Base-by-base conservation (phyloP, 176 grass and related monocot species). In the Oryza glumipatula region DNA sequence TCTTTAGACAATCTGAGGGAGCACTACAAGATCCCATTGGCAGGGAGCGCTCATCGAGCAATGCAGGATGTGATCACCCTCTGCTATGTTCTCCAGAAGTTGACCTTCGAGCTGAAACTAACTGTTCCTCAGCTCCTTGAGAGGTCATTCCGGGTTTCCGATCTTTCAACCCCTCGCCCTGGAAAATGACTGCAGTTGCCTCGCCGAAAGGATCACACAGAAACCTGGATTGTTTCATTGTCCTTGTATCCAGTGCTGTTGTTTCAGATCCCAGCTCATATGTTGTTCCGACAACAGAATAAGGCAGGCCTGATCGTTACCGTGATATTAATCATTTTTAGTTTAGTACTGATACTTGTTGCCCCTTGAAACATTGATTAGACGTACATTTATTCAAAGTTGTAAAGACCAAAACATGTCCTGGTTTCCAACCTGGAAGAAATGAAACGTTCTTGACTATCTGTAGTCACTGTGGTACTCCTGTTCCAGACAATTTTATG, bases 61-160 rank as follows among this genome's bases (percentile, higher is more conserved):
- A 95, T 92, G 90, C 85, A 68, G 72, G 93, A 95, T 81, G 93
- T 95, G 12, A 92, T 67, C 9, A 88, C 86, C n/a, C 72, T 95
- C 16, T 88, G 88, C 67, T 86, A 90, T 68, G 90, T 92, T 21
- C 85, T 95, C 67, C 90, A 92, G 90, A 95, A 89, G 86, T 58
- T 95, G 77, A 88, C 88, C 11, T 90, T 90, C 65, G 93, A 95
- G 64, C 77, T 90, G 82, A 95, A 95, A 56, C 26, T 95, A 76
- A 90, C 93, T n/a, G 88, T 90, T 78, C 83, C 85, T 8, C 74
- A 82, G 71, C 88, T 95, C 48, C 84, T 95, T 3, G 83, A 95
- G 65, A 88, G 74, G 82, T 85, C 90, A 51, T 92, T 92, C 83
- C 75, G 76, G 52, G 80, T 71, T 54, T 84, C 85, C 19, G 90